Conservation (phyloP, 169 alveolate species). For the Cryptosporidium meleagridis region DNA sequence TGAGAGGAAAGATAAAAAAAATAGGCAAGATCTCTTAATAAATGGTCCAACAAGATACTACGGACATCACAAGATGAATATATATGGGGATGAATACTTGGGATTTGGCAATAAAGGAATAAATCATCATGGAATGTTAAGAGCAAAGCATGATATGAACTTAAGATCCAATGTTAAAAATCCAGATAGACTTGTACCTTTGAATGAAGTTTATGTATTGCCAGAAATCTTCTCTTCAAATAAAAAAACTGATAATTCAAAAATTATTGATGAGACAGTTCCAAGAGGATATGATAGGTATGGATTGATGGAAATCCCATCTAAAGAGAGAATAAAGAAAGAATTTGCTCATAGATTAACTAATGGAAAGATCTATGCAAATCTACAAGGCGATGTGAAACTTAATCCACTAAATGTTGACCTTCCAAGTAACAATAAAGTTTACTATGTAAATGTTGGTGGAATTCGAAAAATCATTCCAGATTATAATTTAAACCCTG, state of each 20-base stretch:
- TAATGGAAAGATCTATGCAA: neutral
- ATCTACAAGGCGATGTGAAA: neutral
- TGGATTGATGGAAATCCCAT: constrained; percentile 30
- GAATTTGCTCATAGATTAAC: constrained; percentile 3
- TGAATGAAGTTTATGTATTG: constrained; percentile 15
- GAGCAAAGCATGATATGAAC: neutral
- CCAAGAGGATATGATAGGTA: constrained; percentile 36
- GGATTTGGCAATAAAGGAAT: neutral
- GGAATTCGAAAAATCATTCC: constrained; percentile 14
- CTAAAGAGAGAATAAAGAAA: constrained; percentile 11
- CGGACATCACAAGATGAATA: neutral
- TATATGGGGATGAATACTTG: neutral
- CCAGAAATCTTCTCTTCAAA: constrained; percentile 4
- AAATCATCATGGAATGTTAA: neutral
- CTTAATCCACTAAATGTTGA: neutral
- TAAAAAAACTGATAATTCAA: neutral
- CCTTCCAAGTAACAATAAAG: neutral
- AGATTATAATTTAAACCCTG: constrained; percentile 26
- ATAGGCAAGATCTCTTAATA: neutral
- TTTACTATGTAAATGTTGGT: constrained; percentile 18
- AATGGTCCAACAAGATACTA: neutral
- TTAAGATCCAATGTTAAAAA: constrained; percentile 8
- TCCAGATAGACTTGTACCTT: constrained; percentile 40
- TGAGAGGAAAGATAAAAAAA: neutral
- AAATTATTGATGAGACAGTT: neutral